These are phyloP conservation scores for Fraxinus latifolia DNA, from an alignment of 305 asterid genomes.

Conservation along the genomic window DNA sequence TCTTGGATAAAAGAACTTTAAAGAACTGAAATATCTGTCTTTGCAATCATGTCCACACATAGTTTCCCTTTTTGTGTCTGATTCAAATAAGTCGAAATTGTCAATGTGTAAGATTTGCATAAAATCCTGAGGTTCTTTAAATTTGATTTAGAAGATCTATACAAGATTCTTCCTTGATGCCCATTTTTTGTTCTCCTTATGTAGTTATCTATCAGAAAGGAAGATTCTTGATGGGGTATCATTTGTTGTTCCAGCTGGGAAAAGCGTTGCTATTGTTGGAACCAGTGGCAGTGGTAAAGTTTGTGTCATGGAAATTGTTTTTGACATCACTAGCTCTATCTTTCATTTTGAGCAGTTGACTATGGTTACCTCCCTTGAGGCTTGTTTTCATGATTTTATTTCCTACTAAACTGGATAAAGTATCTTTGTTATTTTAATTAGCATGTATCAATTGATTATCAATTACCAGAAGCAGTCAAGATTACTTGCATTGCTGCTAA, in stretches of 20 bases:
- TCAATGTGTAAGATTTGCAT: not conserved
- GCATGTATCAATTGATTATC: constrained; percentile 1
- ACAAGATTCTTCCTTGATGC: constrained; percentile 21
- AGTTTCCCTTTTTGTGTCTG: not conserved
- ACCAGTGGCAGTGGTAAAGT: constrained; percentile 97
- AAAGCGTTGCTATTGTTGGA: constrained; percentile 98
- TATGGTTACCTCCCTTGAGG: not conserved
- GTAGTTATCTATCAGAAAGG: constrained; percentile 80
- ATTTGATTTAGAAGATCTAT: not conserved
- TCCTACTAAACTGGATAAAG: constrained; percentile 11
- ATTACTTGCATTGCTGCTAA: constrained; percentile 9
- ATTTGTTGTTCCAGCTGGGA: constrained; percentile 90
- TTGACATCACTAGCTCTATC: constrained; percentile 11
- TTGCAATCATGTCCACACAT: not conserved
- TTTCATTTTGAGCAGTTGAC: constrained; percentile 16
- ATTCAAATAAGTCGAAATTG: constrained; percentile 16
- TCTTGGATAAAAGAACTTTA: not conserved
- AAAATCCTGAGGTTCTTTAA: not conserved
- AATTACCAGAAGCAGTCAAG: constrained; percentile 9
- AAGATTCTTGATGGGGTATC: constrained; percentile 91
- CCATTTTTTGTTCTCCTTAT: constrained; percentile 24
- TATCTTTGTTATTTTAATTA: constrained; percentile 2
- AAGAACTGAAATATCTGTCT: not conserved
- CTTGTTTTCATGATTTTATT: constrained; percentile 11
- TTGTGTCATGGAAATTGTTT: constrained; percentile 13